phyloP scores from a whole-genome alignment of 2,329 filamentous ascomycete species.

The Penicillium sp. region DNA sequence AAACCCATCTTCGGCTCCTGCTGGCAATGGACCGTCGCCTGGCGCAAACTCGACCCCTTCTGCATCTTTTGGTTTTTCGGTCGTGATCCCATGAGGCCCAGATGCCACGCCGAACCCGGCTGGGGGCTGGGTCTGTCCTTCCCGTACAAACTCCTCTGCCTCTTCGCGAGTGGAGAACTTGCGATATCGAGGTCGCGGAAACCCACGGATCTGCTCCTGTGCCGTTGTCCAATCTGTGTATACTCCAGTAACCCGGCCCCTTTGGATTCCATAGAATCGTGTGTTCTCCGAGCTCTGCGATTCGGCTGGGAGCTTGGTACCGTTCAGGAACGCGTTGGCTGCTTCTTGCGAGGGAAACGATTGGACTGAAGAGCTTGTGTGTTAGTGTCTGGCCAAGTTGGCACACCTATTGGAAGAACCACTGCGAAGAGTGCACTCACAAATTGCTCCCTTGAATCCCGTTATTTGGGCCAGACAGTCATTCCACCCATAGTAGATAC shows the following conservation, averaged over 20 bases:
- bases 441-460: conserved; percentile 64
- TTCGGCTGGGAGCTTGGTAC: conserved; percentile 49
- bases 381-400: background rate
- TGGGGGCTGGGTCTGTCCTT: conserved; percentile 34
- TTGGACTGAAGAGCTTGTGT: conserved; percentile 61
- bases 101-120: conserved; percentile 33
- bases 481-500: conserved; percentile 62
- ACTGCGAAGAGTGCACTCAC: conserved; percentile 51
- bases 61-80: conserved; percentile 43
- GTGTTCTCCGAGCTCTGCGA: conserved; percentile 40
- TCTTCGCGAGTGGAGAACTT: conserved; percentile 67
- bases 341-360: conserved; percentile 72
- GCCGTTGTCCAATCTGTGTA: conserved; percentile 69
- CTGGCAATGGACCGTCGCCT: conserved; percentile 55
- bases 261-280: conserved; percentile 61
- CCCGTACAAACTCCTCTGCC: conserved; percentile 71
- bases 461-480: conserved; percentile 62
- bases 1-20: conserved; percentile 60
- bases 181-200: conserved; percentile 66
- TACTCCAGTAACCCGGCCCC: conserved; percentile 58
- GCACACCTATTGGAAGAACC: background rate
- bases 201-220: conserved; percentile 69
- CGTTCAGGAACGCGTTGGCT: conserved; percentile 73
- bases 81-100: conserved; percentile 39
- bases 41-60: conserved; percentile 48